Base-by-base conservation (phyloP, 2,329 filamentous ascomycete genomes). In the Emmonsiellopsis sp. region DNA sequence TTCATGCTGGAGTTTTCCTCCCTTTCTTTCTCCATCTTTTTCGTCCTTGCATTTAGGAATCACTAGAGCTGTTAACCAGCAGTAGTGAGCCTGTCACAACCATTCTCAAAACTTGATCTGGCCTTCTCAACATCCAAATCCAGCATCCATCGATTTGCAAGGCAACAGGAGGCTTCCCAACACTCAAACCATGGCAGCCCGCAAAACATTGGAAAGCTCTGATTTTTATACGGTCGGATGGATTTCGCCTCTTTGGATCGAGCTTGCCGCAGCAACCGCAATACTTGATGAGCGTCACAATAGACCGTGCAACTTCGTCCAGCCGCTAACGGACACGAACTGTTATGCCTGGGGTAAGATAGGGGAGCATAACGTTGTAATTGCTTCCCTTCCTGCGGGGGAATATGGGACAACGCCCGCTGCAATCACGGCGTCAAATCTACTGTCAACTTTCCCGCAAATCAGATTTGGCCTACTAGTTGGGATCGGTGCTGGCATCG, bases 271-370 rank as follows among this genome's bases (percentile, higher is more conserved):
- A 11, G 65, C 63, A 4, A 55, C 43, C 2, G 54, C 53, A 7
- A 64, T 67, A 62, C 55, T 70, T 1, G 67, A 70, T 54, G 57
- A 64, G 7, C 45, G 54, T 9, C 65, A 69, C 50, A 48, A 51
- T 7, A 15, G 41, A 9, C 53, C 59, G 43, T 1, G 6, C 20
- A 37, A 44, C 15, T 32, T 44, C 9, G 20, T 35, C 10, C 42
- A 44, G 15, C 15, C 15, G 3, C 42, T 11, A 9, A 42, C 13
- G 15, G 46, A 58, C 58, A 8, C 57, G 46, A 50, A 58, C 57
- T 20, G 48, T 51, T 57, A 63, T 50, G 32, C 57, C 55, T 46
- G 63, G 55, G 62, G 55, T 53, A 35, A 34, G 3, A 58, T 61
- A 38, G n/a, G 50, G n/a, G 41, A 52, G 10, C 58, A 60, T 53